Conservation (phyloP, 1,284 basidiomycete genomes). For the Exobasidium rhododendri region DNA sequence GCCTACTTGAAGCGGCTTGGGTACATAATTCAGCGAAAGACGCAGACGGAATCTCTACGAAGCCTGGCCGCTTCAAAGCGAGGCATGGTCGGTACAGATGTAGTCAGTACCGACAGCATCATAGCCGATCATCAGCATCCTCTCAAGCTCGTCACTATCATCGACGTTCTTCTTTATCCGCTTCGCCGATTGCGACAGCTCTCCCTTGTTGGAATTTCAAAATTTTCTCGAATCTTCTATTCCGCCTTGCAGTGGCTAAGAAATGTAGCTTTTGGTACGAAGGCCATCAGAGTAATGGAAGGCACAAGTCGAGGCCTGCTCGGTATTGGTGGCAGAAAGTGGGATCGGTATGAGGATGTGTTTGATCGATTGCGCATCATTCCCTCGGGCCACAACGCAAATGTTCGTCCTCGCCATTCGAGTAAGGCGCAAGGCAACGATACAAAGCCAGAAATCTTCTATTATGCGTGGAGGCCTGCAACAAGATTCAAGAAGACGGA, state of each 20-base stretch:
- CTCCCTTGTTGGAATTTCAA: constrained; percentile 11
- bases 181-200: constrained; percentile 29
- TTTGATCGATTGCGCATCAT: constrained; percentile 73
- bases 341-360: constrained; percentile 56
- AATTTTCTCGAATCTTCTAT: background rate
- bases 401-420: constrained; percentile 53
- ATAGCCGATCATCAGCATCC: constrained; percentile 35
- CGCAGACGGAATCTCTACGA: constrained; percentile 26
- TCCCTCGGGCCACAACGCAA: constrained; percentile 61
- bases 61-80: constrained; percentile 5
- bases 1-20: constrained; percentile 86
- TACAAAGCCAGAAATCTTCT: constrained; percentile 61
- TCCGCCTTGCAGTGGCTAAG: background rate
- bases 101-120: constrained; percentile 14
- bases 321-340: constrained; percentile 24
- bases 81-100: background rate
- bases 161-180: constrained; percentile 32
- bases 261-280: background rate
- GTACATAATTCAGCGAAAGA: constrained; percentile 75
- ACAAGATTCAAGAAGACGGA: constrained; percentile 76
- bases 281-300: background rate
- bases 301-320: constrained; percentile 16
- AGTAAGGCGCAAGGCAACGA: constrained; percentile 41
- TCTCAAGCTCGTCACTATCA: constrained; percentile 30
- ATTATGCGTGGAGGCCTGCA: constrained; percentile 84